Evolutionary conservation across 1,284 basidiomycete genomes (phyloP), one percentile per base, ranked within the genome.

Genomic region (Wallemia hederae): DNA sequence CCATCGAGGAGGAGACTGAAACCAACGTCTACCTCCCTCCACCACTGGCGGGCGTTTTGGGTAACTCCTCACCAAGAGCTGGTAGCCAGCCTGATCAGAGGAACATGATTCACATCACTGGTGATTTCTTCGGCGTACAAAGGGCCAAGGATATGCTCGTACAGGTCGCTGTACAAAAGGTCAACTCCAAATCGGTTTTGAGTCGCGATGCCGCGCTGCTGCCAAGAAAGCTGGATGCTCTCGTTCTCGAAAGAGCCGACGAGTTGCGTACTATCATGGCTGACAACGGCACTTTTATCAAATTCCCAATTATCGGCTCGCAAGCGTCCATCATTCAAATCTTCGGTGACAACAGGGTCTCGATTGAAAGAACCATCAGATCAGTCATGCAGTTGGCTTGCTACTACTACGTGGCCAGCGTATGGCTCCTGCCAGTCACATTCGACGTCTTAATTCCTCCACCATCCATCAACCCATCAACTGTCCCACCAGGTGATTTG

Each of bases 361-460:
- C 88, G 71, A 90, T 98, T 62, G 89, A 96, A 69, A 79, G 91
- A 58, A 92, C 92, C 19, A 89, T 96, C 64, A 78, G 91, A 64
- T 85, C 85, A 34, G 81, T 98, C 67, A 98, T 98, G 92, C 82
- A 85, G 69, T 77, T 97, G 87, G 85, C 90, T 62, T 91, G 89
- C 70, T 85, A 90, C 74, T 92, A 87, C 72, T 96, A 96, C 70
- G 82, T 91, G 28, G 91, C 89, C 2, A 90, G 86, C 22, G 83
- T 96, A 70, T 98, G 90, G 90, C 80, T 98, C 22, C 74, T 97
- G 33, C 90, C 91, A 11, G 77, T 89, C 57, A 83, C 90, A 62
- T 94, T 89, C 73, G 96, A 96, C 69, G 85, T 88, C 7, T 77
- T 94, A 63, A 77, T 90, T 66, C 82, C 86, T 0, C 75, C 81